phyloP scores from a whole-genome alignment of 257 asterid species.

The Ilex asprella region DNA sequence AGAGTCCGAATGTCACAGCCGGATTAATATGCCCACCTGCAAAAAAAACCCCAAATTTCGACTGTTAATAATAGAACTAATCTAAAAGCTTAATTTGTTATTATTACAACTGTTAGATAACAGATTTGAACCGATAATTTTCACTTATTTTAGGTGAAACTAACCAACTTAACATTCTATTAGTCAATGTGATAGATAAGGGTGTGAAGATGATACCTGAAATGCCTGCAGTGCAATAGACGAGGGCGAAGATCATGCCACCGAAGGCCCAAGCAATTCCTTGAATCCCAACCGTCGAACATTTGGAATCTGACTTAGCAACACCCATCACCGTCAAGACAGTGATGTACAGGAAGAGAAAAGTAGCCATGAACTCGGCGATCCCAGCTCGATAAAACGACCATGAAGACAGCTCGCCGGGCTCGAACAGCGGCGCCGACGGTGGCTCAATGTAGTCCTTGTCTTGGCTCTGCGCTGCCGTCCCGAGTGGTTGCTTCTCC shows the following conservation, averaged over 20 bases:
- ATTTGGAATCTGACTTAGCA: constrained; percentile 34
- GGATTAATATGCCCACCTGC: too few species aligned
- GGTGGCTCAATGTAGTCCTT: constrained; percentile 71
- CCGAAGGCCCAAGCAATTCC: constrained; percentile 59
- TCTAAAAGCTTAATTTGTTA: too few species aligned
- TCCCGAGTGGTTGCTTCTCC: constrained; percentile 59
- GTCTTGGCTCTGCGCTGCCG: constrained; percentile 58
- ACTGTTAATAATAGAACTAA: too few species aligned
- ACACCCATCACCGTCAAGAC: constrained; percentile 2
- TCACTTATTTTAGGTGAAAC: too few species aligned
- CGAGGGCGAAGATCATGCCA: constrained; percentile 11
- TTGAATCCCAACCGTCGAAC: constrained; percentile 19
- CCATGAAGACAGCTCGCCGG: constrained; percentile 40
- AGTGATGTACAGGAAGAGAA: too few species aligned
- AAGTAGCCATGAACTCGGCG: too few species aligned
- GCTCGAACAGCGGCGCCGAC: constrained; percentile 57
- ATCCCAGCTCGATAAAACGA: too few species aligned
- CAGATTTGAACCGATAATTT: too few species aligned
- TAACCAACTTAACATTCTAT: too few species aligned
- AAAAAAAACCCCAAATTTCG: too few species aligned
- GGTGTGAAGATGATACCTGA: constrained; percentile 31
- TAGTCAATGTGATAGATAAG: background rate
- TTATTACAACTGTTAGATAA: too few species aligned
- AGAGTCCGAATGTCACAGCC: too few species aligned
- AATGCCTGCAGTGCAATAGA: constrained; percentile 68